phyloP scores from a whole-genome alignment of 352 stramenopile species.

The Pythium phragmiticola region DNA sequence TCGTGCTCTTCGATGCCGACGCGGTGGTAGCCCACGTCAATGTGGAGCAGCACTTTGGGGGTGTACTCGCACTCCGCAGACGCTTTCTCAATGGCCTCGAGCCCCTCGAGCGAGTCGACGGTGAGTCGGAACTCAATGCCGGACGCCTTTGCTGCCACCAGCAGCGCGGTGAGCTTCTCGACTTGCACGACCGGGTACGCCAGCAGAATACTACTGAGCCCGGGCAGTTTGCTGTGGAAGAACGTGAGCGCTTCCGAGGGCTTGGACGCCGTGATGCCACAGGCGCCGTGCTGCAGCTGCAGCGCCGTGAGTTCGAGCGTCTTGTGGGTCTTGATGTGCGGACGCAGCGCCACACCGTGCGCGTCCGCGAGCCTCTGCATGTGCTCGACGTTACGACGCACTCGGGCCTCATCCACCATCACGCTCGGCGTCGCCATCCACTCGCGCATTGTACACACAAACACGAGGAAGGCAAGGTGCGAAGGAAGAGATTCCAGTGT shows the following conservation, averaged over 20 bases:
- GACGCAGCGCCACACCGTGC: constrained; percentile 54
- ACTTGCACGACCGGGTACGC: constrained; percentile 70
- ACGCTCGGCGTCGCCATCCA: constrained; percentile 71
- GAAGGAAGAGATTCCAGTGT: neutral
- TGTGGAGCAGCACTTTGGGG: constrained; percentile 63
- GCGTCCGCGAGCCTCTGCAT: constrained; percentile 58
- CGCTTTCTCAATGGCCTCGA: constrained; percentile 52
- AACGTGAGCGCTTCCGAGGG: constrained; percentile 67
- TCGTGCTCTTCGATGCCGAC: constrained; percentile 65
- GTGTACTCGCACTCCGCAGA: constrained; percentile 36
- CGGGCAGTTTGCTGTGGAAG: constrained; percentile 39
- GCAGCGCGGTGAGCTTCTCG: constrained; percentile 52
- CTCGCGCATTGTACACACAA: constrained; percentile 30
- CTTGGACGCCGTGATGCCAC: constrained; percentile 68
- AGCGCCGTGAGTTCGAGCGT: constrained; percentile 59
- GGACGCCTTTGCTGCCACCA: constrained; percentile 45
- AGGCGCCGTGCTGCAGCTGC: constrained; percentile 52
- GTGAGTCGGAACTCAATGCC: constrained; percentile 57
- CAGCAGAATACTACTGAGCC: constrained; percentile 55
- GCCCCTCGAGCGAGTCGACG: constrained; percentile 54
- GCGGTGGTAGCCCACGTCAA: constrained; percentile 76
- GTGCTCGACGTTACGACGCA: constrained; percentile 58
- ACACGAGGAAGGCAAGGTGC: neutral
- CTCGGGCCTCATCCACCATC: constrained; percentile 50
- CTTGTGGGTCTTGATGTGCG: constrained; percentile 81